Percentiles rank a stretch among this genome's conserved stretches.
These are phyloP conservation scores for Silene coronaria DNA, from an alignment of 179 eudicot genomes.

Conservation along the genomic window DNA sequence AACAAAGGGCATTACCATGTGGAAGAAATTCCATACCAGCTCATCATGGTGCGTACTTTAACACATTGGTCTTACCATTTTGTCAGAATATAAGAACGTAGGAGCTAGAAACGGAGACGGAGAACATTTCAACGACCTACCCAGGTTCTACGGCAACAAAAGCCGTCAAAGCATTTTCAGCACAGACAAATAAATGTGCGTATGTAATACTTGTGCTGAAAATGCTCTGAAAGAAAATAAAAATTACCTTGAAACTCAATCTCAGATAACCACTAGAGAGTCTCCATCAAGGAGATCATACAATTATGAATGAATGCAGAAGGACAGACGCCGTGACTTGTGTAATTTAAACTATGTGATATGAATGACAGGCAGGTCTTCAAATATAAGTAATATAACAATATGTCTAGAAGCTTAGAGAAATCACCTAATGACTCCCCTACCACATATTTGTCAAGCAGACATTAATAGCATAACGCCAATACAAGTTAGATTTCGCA, in stretches of 20 bases:
- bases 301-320: background rate
- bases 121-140: background rate
- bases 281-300: background rate
- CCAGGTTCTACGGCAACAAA: background rate
- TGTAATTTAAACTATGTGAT: background rate
- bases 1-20: conserved; percentile 14
- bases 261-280: background rate
- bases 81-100: background rate
- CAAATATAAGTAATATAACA: background rate
- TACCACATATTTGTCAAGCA: background rate
- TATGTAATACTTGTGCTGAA: conserved; percentile 5
- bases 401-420: background rate
- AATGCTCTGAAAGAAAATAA: background rate
- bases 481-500: background rate
- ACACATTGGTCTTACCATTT: conserved; percentile 3
- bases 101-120: background rate
- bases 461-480: background rate
- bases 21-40: background rate
- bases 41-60: conserved; percentile 6
- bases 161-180: background rate
- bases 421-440: background rate
- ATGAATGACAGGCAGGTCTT: background rate
- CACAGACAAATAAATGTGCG: background rate
- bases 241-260: background rate
- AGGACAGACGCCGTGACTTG: background rate